Evolutionary conservation across 1,139 yeast species (phyloP).

Genomic region (Debaryomyces fabryi): DNA sequence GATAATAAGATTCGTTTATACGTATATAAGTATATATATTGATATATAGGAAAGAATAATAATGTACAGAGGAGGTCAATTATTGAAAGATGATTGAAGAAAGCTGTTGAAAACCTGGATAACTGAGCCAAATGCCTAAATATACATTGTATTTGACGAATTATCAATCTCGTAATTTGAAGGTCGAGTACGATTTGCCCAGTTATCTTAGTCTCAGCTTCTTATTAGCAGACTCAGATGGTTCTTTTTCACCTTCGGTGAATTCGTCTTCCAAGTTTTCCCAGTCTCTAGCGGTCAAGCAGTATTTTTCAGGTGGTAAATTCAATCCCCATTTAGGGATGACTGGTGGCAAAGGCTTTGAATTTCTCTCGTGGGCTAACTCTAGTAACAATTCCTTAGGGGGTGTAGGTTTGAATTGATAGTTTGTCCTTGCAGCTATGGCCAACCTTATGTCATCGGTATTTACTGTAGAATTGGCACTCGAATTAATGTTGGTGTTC

Average conservation of each 20-base stretch:
- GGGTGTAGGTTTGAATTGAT: constrained; percentile 94
- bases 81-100: neutral
- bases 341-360: constrained; percentile 87
- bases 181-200: neutral
- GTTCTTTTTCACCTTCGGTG: constrained; percentile 24
- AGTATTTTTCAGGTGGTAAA: constrained; percentile 96
- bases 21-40: neutral
- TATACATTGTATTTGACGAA: neutral
- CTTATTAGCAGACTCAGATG: neutral
- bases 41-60: neutral
- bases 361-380: constrained; percentile 88
- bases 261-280: constrained; percentile 45
- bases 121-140: neutral
- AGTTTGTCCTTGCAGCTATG: constrained; percentile 88
- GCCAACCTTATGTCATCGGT: constrained; percentile 93
- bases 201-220: constrained; percentile 1
- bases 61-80: neutral
- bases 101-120: neutral
- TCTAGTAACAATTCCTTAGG: constrained; percentile 90
- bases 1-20: neutral
- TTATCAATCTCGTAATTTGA: neutral
- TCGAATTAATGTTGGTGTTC: constrained; percentile 36
- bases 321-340: constrained; percentile 92
- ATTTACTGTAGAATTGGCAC: constrained; percentile 55
- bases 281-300: constrained; percentile 84